Evolutionary conservation across 805 yeast genomes (phyloP).

Genomic region (Ogataea populi-albae): DNA sequence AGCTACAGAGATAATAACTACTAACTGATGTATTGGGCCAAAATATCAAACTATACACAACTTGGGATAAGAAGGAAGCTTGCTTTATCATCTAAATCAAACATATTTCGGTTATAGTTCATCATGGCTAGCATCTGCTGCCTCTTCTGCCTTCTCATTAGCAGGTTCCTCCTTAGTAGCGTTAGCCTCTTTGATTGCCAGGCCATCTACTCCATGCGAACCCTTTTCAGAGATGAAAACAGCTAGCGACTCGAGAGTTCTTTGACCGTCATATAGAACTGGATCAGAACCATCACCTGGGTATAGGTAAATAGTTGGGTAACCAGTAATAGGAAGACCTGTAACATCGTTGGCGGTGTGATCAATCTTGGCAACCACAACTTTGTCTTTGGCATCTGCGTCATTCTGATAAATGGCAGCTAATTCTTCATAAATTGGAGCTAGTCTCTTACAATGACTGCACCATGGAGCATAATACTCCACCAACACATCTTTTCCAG

Average conservation of each 20-base stretch:
- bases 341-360: slow-evolving; percentile 84
- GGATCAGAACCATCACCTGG: slow-evolving; percentile 79
- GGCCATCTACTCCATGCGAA: slow-evolving; percentile 57
- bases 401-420: slow-evolving; percentile 64
- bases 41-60: too few relatives aligned
- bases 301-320: slow-evolving; percentile 88
- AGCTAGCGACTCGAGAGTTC: slow-evolving; percentile 70
- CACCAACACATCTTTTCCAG: slow-evolving; percentile 71
- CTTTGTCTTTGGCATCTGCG: slow-evolving; percentile 46
- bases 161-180: slow-evolving; percentile 31
- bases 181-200: slow-evolving; percentile 28
- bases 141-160: slow-evolving; percentile 55
- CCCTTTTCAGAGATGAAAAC: slow-evolving; percentile 72
- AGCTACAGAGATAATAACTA: slow-evolving; percentile 46
- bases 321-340: slow-evolving; percentile 76
- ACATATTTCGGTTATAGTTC: slow-evolving; percentile 23
- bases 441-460: slow-evolving; percentile 91
- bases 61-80: too few relatives aligned
- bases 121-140: slow-evolving; percentile 54
- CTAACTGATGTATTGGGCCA: too few relatives aligned
- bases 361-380: slow-evolving; percentile 81
- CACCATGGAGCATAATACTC: slow-evolving; percentile 98
- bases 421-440: slow-evolving; percentile 84
- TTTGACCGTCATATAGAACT: slow-evolving; percentile 61
- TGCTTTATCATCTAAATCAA: too few relatives aligned